Evolutionary conservation across 495 filamentous ascomycete genomes (phyloP), one percentile per base, ranked within the genome.

Genomic region (Penicillium atrosanguineum): DNA sequence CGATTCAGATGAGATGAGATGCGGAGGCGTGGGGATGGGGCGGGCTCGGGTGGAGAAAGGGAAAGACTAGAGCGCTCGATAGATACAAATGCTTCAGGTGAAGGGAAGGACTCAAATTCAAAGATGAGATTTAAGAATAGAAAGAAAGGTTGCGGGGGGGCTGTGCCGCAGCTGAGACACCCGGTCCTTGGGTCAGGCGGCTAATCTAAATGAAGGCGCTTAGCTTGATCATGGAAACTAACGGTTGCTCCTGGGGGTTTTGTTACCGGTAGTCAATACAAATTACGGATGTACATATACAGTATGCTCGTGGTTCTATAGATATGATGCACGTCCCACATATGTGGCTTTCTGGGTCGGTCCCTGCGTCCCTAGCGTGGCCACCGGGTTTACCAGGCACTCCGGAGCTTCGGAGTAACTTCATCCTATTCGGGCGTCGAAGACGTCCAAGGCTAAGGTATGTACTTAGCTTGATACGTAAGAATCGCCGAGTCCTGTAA

Each of bases 291-390:
- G n/a, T n/a, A n/a, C 6, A 23, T 40, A n/a, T n/a, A n/a, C n/a
- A n/a, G 16, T 40, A 40, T 40, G 19, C 38, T 40, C 19, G 16
- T 18, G 16, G 38, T 16, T 20, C 38, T 7, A 2, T 19, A 44
- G 19, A 44, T 44, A 44, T 14, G 42, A 44, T 44, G 26, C 28
- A 25, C 40, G 48, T 50, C 48, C 48, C 48, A 50, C 48, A 50
- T 50, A 50, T 50, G 48, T 43, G 51, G 55, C 56, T 29, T 48
- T 18, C 57, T 45, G 44, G 48, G 41, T 48, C 46, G 37, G 57
- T 38, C 57, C 52, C 44, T 56, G 57, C 57, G 46, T 46, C 40
- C 37, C 44, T 55, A 55, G 42, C 23, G 47, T 15, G 43, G 16
- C 28, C 31, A 34, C 11, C 14, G 18, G 23, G n/a, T 37, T 15